A percentile compares a stretch with the other conserved stretches of the same genome.
These are phyloP conservation scores for Akanthomyces uredinophilus DNA, from an alignment of 2,329 filamentous ascomycete species.

Conservation along the genomic window DNA sequence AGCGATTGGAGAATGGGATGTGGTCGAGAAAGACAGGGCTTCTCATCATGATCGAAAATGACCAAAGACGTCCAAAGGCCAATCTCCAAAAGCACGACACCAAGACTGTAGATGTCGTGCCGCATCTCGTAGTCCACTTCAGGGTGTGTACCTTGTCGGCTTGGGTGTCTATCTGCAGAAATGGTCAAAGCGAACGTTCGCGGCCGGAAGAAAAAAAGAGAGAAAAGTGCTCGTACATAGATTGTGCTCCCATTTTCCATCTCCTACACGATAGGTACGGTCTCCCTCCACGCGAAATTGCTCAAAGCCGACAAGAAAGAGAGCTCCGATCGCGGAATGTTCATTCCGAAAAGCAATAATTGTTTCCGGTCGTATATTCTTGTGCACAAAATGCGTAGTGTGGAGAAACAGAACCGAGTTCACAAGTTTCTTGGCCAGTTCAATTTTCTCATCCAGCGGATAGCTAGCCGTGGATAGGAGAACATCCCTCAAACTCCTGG, in stretches of 20 bases:
- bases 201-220: too few relatives aligned
- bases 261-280: neutral
- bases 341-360: conserved; percentile 28
- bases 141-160: neutral
- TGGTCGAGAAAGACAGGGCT: neutral
- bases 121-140: conserved; percentile 40
- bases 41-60: conserved; percentile 10
- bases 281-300: neutral
- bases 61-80: conserved; percentile 35
- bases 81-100: conserved; percentile 39
- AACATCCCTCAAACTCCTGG: too few relatives aligned
- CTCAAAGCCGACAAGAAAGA: neutral
- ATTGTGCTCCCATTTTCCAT: neutral
- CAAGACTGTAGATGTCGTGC: conserved; percentile 45
- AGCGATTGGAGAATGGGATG: too few relatives aligned
- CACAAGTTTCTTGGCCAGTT: conserved; percentile 29
- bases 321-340: neutral
- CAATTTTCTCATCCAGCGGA: neutral
- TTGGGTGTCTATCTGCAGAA: neutral
- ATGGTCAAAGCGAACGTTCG: too few relatives aligned
- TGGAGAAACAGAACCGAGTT: conserved; percentile 31
- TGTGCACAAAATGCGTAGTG: conserved; percentile 38
- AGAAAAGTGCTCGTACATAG: neutral
- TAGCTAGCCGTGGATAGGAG: neutral
- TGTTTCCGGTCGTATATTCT: conserved; percentile 40